Conservation (phyloP, 2,329 filamentous ascomycete genomes). For the Aspergillus clavatus region DNA sequence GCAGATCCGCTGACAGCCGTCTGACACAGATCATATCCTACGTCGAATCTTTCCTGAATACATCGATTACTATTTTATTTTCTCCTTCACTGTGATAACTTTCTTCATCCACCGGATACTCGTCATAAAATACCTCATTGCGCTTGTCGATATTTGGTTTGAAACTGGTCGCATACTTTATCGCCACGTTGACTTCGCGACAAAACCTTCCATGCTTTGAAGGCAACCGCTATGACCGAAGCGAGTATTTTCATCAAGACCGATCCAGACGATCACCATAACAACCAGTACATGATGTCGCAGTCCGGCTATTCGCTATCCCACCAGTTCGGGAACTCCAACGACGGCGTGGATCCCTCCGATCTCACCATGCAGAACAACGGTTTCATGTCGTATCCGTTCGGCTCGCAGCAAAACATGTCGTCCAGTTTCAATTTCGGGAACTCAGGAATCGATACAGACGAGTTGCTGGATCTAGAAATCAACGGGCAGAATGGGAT, state of each 20-base stretch:
- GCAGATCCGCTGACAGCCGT: too few relatives aligned
- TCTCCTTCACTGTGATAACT: neutral
- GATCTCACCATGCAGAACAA: constrained; percentile 66
- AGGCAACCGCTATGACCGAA: constrained; percentile 44
- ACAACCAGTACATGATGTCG: constrained; percentile 45
- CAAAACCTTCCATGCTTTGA: neutral
- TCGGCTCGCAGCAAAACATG: constrained; percentile 59
- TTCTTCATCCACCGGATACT: neutral
- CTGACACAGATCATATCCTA: too few relatives aligned
- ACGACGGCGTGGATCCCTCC: constrained; percentile 72
- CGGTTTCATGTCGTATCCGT: constrained; percentile 53
- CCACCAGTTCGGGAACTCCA: constrained; percentile 51
- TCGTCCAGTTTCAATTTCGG: constrained; percentile 70
- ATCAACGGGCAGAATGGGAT: constrained; percentile 39
- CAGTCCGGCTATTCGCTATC: constrained; percentile 49
- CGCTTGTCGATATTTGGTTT: neutral
- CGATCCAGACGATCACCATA: constrained; percentile 59
- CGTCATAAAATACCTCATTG: neutral
- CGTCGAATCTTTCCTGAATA: too few relatives aligned
- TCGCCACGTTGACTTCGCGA: neutral
- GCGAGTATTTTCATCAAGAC: constrained; percentile 62
- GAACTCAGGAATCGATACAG: constrained; percentile 75
- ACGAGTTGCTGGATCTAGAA: constrained; percentile 71
- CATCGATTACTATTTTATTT: neutral
- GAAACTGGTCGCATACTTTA: neutral